A percentile compares a stretch with the other conserved stretches of the same genome.
Conservation (phyloP, 139 green algal genomes). For the Axilococcus clingmanii region DNA sequence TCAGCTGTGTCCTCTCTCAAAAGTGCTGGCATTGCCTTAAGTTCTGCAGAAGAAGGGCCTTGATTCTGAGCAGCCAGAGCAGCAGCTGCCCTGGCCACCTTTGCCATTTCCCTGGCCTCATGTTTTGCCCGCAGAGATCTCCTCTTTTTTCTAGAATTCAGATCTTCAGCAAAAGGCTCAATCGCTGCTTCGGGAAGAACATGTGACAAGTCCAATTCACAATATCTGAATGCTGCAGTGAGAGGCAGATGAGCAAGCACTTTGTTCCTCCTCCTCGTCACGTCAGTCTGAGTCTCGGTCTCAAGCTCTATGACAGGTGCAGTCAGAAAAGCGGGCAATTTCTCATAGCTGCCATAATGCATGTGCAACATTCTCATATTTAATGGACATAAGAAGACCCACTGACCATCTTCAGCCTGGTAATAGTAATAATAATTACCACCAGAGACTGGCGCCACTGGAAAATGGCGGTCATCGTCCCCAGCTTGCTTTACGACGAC, state of each 20-base stretch:
- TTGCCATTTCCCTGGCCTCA: not conserved
- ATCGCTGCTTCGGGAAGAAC: constrained; percentile 48
- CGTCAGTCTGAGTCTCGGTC: constrained; percentile 40
- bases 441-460: not conserved
- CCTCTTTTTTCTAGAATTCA: constrained; percentile 36
- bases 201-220: constrained; percentile 37
- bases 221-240: constrained; percentile 30
- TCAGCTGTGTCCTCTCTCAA: not conserved
- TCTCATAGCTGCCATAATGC: constrained; percentile 30
- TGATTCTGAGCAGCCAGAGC: constrained; percentile 13
- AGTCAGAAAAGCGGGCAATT: constrained; percentile 40
- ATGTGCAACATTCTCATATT: constrained; percentile 53
- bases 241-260: constrained; percentile 62
- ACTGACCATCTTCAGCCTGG: constrained; percentile 49
- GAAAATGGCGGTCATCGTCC: not conserved
- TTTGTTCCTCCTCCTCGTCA: constrained; percentile 38
- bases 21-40: constrained; percentile 26
- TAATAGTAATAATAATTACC: not conserved
- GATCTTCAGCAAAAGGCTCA: constrained; percentile 56
- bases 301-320: constrained; percentile 66
- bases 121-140: constrained; percentile 24
- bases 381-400: constrained; percentile 66
- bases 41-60: constrained; percentile 37
- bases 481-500: not conserved
- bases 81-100: constrained; percentile 29